Conservation (phyloP, 2,329 filamentous ascomycete species). For the Triangularia setosa region DNA sequence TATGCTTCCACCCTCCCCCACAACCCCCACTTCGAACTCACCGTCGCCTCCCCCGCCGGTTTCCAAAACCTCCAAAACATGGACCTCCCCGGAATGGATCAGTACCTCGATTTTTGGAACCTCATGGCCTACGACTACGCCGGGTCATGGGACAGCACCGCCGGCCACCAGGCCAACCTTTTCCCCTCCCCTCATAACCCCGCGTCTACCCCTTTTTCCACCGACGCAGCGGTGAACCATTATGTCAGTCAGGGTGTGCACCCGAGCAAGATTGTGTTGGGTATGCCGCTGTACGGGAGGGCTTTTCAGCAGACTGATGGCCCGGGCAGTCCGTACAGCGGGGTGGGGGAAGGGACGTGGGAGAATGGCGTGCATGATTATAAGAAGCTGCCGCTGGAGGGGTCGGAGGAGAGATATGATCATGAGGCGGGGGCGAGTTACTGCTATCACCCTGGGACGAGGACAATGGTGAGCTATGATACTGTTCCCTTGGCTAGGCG, state of each 20-base stretch:
- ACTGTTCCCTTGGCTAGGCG: slow-evolving; percentile 60
- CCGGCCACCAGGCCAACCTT: slow-evolving; percentile 81
- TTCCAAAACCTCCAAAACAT: slow-evolving; percentile 59
- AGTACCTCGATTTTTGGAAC: slow-evolving; percentile 69
- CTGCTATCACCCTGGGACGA: slow-evolving; percentile 63
- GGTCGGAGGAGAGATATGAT: slow-evolving; percentile 63
- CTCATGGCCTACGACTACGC: slow-evolving; percentile 88
- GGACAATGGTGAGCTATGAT: slow-evolving; percentile 75
- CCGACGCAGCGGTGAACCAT: slow-evolving; percentile 62
- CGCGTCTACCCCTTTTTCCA: slow-evolving; percentile 72
- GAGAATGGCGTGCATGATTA: slow-evolving; percentile 85
- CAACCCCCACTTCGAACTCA: slow-evolving; percentile 57
- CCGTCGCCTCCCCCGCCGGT: slow-evolving; percentile 61
- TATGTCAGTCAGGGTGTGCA: slow-evolving; percentile 65
- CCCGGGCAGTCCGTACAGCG: slow-evolving; percentile 63
- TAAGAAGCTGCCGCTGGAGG: slow-evolving; percentile 72
- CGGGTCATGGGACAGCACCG: slow-evolving; percentile 69
- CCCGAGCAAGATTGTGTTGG: slow-evolving; percentile 73
- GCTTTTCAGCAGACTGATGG: slow-evolving; percentile 78
- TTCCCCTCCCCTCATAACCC: slow-evolving; percentile 56
- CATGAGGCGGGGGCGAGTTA: slow-evolving; percentile 65
- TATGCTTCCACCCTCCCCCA: slow-evolving; percentile 46
- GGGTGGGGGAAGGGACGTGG: slow-evolving; percentile 76
- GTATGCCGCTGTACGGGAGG: slow-evolving; percentile 89
- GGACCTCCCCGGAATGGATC: slow-evolving; percentile 61